A percentile compares a stretch with the other conserved stretches of the same genome.
Conservation (phyloP, 2,329 filamentous ascomycete species). For the Rutstroemia sp. region DNA sequence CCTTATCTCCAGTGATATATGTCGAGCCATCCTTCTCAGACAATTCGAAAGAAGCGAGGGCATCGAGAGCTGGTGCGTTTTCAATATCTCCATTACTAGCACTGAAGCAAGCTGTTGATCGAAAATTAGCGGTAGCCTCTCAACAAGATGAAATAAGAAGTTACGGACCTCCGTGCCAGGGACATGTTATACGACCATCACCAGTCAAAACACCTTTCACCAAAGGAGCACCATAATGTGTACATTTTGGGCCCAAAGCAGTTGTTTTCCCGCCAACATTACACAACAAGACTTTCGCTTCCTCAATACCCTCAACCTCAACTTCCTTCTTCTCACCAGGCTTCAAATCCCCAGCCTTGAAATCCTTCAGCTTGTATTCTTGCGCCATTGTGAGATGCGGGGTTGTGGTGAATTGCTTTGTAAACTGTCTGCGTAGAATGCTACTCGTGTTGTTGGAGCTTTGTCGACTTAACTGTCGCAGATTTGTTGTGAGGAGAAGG, state of each 20-base stretch:
- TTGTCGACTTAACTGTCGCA: conserved; percentile 7
- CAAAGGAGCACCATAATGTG: conserved; percentile 87
- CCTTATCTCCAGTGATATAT: conserved; percentile 76
- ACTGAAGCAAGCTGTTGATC: conserved; percentile 74
- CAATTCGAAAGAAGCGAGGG: conserved; percentile 76
- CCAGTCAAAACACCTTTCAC: conserved; percentile 77
- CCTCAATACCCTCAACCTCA: conserved; percentile 83
- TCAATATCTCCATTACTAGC: conserved; percentile 86
- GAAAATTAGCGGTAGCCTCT: not conserved
- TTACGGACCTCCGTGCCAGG: conserved; percentile 82
- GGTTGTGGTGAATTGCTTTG: conserved; percentile 12
- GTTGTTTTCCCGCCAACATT: conserved; percentile 71
- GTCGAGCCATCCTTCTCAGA: conserved; percentile 74
- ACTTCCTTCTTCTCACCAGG: conserved; percentile 80
- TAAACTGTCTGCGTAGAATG: not conserved
- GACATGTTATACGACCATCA: conserved; percentile 80
- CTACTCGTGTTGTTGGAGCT: conserved; percentile 5
- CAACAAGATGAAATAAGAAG: not conserved
- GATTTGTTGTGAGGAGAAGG: not conserved
- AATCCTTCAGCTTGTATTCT: conserved; percentile 66
- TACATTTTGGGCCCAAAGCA: conserved; percentile 77
- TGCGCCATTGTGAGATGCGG: conserved; percentile 33
- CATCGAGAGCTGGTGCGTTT: conserved; percentile 83
- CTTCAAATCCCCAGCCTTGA: conserved; percentile 66
- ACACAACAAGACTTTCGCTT: conserved; percentile 77